Evolutionary conservation across 2,329 filamentous ascomycete genomes (phyloP).

Genomic region (Hypoxylon sp.): DNA sequence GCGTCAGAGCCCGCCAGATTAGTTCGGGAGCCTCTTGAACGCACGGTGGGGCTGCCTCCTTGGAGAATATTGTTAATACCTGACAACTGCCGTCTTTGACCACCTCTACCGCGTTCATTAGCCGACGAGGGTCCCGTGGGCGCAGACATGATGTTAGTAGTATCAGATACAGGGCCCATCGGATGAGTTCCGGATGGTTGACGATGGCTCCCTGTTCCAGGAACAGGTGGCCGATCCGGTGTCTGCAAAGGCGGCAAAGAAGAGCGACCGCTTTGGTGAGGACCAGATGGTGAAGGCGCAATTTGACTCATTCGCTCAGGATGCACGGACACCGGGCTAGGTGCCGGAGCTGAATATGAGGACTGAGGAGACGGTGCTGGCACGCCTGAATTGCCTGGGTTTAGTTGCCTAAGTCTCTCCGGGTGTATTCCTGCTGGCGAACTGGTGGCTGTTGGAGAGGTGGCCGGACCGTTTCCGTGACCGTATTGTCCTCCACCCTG

Average conservation of each 20-base stretch:
- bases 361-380: constrained; percentile 45
- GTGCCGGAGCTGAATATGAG: constrained; percentile 46
- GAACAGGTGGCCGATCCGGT: constrained; percentile 53
- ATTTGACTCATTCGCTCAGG: constrained; percentile 63
- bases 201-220: constrained; percentile 49
- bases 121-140: constrained; percentile 55
- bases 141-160: constrained; percentile 50
- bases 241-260: constrained; percentile 53
- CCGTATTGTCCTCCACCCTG: constrained; percentile 53
- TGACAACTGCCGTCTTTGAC: constrained; percentile 68
- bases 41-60: constrained; percentile 60
- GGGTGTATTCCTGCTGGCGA: constrained; percentile 52
- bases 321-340: constrained; percentile 54
- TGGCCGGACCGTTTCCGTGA: constrained; percentile 45
- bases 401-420: constrained; percentile 53
- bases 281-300: constrained; percentile 45
- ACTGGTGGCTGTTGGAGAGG: constrained; percentile 47
- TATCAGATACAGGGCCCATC: constrained; percentile 46
- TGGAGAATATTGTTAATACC: constrained; percentile 73
- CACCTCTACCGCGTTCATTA: constrained; percentile 56
- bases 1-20: constrained; percentile 69
- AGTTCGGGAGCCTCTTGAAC: constrained; percentile 58
- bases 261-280: constrained; percentile 49
- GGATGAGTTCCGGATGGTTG: constrained; percentile 46
- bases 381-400: constrained; percentile 31